Evolutionary conservation across 352 stramenopile genomes (phyloP).

Genomic region (Phytopythium delawarense): DNA sequence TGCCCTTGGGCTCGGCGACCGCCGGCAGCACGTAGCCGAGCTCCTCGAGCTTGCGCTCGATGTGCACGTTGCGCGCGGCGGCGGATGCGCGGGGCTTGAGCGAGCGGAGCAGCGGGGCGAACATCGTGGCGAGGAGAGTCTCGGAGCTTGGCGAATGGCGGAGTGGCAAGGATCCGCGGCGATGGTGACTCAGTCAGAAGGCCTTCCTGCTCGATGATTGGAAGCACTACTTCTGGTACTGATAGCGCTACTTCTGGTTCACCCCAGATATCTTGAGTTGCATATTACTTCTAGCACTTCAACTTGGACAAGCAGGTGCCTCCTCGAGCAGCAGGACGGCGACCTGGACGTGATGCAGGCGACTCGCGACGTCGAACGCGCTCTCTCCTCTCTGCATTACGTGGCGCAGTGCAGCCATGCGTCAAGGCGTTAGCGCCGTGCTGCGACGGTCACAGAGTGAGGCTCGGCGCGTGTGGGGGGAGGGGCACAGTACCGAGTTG

Average conservation of each 20-base stretch:
- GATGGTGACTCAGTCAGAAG: background rate
- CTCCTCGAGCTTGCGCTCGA: constrained; percentile 79
- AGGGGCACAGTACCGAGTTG: constrained; percentile 17
- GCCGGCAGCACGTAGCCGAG: constrained; percentile 82
- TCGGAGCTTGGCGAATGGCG: background rate
- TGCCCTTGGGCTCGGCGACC: constrained; percentile 86
- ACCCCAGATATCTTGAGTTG: no score
- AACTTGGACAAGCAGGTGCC: background rate
- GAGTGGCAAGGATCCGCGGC: background rate
- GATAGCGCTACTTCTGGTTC: no score
- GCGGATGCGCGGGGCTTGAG: constrained; percentile 9
- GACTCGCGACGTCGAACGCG: constrained; percentile 24
- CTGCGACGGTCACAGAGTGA: no score
- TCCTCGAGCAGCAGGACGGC: constrained; percentile 14
- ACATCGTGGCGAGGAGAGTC: background rate
- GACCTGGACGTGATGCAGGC: constrained; percentile 29
- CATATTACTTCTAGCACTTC: background rate
- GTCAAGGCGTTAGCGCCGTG: no score
- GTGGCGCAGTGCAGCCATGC: no score
- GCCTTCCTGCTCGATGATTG: no score
- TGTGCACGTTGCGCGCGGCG: constrained; percentile 61
- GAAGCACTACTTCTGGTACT: no score
- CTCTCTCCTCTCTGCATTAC: constrained; percentile 20
- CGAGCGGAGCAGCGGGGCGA: background rate
- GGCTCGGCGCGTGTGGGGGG: no score